Conservation (phyloP, 164 flowering plant species). For the Sedum album region DNA sequence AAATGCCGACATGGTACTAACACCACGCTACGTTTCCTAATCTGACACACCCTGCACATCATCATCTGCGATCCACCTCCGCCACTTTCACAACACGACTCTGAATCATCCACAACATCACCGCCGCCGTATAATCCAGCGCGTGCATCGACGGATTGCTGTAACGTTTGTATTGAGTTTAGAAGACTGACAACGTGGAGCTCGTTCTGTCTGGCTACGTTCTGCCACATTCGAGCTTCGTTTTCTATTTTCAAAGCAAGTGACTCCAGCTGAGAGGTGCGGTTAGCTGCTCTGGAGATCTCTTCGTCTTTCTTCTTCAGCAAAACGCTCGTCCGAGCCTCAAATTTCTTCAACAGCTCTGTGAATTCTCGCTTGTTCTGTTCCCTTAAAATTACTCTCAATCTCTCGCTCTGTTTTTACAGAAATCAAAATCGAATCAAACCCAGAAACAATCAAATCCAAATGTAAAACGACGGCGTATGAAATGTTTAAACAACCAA, state of each 20-base stretch:
- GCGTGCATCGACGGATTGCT: slow-evolving; percentile 20
- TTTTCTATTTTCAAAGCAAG: slow-evolving; percentile 25
- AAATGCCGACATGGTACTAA: slow-evolving; percentile 79
- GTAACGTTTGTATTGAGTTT: slow-evolving; percentile 33
- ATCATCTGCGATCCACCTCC: neutral
- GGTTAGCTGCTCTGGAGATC: slow-evolving; percentile 25
- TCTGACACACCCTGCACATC: neutral
- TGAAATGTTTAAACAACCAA: neutral
- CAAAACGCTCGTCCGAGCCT: neutral
- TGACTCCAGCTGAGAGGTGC: slow-evolving; percentile 28
- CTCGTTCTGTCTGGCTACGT: slow-evolving; percentile 52
- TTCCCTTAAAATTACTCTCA: neutral
- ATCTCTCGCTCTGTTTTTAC: slow-evolving; percentile 4
- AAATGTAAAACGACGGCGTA: neutral
- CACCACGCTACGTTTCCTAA: slow-evolving; percentile 23
- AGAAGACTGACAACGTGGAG: slow-evolving; percentile 33
- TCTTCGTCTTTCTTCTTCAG: slow-evolving; percentile 26
- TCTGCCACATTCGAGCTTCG: slow-evolving; percentile 57
- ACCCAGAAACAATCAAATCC: neutral
- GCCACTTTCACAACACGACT: slow-evolving; percentile 36
- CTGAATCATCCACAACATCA: slow-evolving; percentile 43
- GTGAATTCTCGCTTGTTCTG: neutral
- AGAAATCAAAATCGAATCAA: neutral
- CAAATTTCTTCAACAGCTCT: neutral
- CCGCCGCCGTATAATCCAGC: slow-evolving; percentile 13